Evolutionary conservation across 2,329 filamentous ascomycete species (phyloP).

Genomic region (Aspergillus chevalieri): DNA sequence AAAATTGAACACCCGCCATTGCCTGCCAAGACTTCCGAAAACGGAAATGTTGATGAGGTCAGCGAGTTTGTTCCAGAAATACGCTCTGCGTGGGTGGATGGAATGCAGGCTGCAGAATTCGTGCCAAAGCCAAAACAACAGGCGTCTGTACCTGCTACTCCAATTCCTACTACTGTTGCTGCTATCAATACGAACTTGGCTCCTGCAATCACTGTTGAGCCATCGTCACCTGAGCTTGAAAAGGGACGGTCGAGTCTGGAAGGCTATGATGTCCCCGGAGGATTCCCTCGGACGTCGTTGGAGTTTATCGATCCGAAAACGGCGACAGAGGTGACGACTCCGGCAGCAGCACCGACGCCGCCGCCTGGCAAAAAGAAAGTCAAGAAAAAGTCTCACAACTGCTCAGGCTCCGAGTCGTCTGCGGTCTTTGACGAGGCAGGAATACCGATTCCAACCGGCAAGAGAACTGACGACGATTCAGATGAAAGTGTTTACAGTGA

Average conservation of each 20-base stretch:
- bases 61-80: not conserved
- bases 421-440: not conserved
- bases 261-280: constrained; percentile 53
- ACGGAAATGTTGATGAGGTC: not conserved
- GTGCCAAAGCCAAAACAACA: not conserved
- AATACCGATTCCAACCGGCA: constrained; percentile 2
- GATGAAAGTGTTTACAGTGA: constrained; percentile 45
- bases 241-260: constrained; percentile 31
- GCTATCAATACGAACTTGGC: constrained; percentile 7
- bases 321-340: not conserved
- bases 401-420: not conserved
- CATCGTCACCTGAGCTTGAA: constrained; percentile 43
- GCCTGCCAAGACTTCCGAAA: not conserved
- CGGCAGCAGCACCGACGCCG: not conserved
- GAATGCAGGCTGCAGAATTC: not conserved
- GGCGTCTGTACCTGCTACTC: not conserved
- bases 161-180: constrained; percentile 1
- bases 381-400: constrained; percentile 2
- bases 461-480: constrained; percentile 30
- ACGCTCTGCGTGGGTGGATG: not conserved
- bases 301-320: constrained; percentile 13
- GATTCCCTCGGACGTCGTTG: constrained; percentile 44
- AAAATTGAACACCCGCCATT: constrained; percentile 2
- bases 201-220: constrained; percentile 42
- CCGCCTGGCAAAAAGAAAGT: constrained; percentile 7